Conservation (phyloP, 345 rosid species). For the Gossypium australe region DNA sequence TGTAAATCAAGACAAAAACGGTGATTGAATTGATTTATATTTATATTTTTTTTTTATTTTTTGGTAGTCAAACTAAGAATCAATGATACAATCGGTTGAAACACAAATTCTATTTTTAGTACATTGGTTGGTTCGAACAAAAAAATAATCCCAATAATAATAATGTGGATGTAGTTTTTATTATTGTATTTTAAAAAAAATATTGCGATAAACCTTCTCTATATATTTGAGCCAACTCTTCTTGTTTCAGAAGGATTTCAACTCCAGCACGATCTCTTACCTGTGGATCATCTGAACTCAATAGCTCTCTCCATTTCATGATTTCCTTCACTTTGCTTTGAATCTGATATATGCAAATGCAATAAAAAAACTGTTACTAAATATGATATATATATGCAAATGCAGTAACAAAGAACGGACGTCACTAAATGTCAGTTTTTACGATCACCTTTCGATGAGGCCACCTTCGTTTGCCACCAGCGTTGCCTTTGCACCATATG, state of each 20-base stretch:
- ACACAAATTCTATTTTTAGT: too few relatives aligned
- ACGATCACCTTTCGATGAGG: constrained; percentile 32
- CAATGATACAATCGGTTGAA: too few relatives aligned
- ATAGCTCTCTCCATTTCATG: neutral
- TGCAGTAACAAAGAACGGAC: neutral
- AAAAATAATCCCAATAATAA: neutral
- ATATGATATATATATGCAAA: neutral
- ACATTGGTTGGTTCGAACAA: too few relatives aligned
- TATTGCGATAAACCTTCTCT: neutral
- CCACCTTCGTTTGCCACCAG: constrained; percentile 30
- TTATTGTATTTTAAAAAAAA: too few relatives aligned
- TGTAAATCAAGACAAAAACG: too few relatives aligned
- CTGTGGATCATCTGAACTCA: neutral
- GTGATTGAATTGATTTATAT: too few relatives aligned
- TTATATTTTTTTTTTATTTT: too few relatives aligned
- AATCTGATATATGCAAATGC: constrained; percentile 23
- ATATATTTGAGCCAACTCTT: neutral
- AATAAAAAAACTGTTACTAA: neutral
- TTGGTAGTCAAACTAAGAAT: too few relatives aligned
- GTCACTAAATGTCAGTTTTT: too few relatives aligned
- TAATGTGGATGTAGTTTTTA: neutral
- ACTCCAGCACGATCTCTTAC: neutral
- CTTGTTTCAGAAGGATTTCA: neutral
- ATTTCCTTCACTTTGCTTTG: constrained; percentile 26
- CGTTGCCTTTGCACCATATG: constrained; percentile 34